Conservation (phyloP, 2,329 filamentous ascomycete genomes). For the Xylariaceae sp. region DNA sequence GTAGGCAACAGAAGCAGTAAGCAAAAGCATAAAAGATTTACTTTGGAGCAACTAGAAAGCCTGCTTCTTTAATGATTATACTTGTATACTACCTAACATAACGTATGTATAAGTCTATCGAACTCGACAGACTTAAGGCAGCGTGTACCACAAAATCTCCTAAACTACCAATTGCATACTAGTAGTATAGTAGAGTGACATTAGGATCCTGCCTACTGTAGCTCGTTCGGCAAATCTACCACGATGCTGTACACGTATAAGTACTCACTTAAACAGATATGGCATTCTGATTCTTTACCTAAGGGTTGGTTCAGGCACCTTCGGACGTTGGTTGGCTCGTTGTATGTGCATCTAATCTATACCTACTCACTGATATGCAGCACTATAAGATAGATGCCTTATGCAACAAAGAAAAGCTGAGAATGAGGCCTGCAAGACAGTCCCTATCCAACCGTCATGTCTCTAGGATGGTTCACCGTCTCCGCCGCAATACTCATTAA, state of each 20-base stretch:
- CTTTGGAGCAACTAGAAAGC: neutral
- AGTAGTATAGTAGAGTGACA: slow-evolving; percentile 24
- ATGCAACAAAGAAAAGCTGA: slow-evolving; percentile 13
- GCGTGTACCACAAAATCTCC: slow-evolving; percentile 21
- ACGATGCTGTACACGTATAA: neutral
- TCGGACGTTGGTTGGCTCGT: slow-evolving; percentile 6
- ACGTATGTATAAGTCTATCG: slow-evolving; percentile 1
- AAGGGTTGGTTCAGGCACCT: neutral
- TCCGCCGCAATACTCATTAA: slow-evolving; percentile 12
- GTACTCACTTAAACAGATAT: neutral
- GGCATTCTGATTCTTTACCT: neutral
- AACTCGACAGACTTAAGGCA: slow-evolving; percentile 20
- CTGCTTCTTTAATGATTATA: neutral
- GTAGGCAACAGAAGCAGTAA: neutral
- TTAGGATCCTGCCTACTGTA: slow-evolving; percentile 13
- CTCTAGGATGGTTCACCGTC: slow-evolving; percentile 19
- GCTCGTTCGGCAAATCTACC: slow-evolving; percentile 10
- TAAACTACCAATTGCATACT: no score
- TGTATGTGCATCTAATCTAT: neutral
- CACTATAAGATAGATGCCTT: slow-evolving; percentile 17
- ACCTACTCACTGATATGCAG: no score
- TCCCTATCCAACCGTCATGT: slow-evolving; percentile 20
- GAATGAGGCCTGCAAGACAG: slow-evolving; percentile 21
- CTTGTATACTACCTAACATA: no score
- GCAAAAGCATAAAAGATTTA: no score